phyloP scores from a whole-genome alignment of 108 stramenopile species.

The Pseudonitzschia pungens region DNA sequence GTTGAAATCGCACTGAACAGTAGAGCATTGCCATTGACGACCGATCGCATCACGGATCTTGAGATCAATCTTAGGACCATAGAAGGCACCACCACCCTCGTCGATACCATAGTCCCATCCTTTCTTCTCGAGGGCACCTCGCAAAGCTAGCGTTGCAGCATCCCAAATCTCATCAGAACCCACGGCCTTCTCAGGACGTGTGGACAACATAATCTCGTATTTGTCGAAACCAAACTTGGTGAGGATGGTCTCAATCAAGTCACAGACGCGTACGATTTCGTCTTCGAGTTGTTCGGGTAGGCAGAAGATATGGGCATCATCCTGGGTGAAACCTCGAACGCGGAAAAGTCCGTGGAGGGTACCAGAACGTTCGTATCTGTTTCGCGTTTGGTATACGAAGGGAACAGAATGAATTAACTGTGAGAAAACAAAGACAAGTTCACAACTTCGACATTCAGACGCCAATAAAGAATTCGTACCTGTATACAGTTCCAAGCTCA shows the following conservation, averaged over 20 bases:
- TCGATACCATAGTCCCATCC: constrained; percentile 93
- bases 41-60: constrained; percentile 99
- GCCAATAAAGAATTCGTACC: constrained; percentile 35
- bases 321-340: constrained; percentile 98
- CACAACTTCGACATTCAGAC: not conserved
- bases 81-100: constrained; percentile 98
- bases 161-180: constrained; percentile 96
- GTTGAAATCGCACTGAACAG: constrained; percentile 98
- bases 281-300: constrained; percentile 93
- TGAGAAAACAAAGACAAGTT: not conserved
- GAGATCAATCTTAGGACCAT: constrained; percentile 98
- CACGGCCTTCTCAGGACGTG: constrained; percentile 93
- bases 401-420: not conserved
- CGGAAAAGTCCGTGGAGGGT: constrained; percentile 96
- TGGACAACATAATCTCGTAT: constrained; percentile 96
- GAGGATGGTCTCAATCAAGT: constrained; percentile 88
- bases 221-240: constrained; percentile 93
- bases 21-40: constrained; percentile 97
- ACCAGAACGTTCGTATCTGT: constrained; percentile 91
- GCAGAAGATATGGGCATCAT: constrained; percentile 99
- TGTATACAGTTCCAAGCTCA: constrained; percentile 96
- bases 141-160: constrained; percentile 79
- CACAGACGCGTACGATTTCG: constrained; percentile 91
- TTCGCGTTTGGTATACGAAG: not conserved
- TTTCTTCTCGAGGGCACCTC: constrained; percentile 86